A percentile compares a stretch with the other conserved stretches of the same genome.
Evolutionary conservation across 2,329 filamentous ascomycete genomes (phyloP).

Genomic region (Hypoxylon rubiginosum): DNA sequence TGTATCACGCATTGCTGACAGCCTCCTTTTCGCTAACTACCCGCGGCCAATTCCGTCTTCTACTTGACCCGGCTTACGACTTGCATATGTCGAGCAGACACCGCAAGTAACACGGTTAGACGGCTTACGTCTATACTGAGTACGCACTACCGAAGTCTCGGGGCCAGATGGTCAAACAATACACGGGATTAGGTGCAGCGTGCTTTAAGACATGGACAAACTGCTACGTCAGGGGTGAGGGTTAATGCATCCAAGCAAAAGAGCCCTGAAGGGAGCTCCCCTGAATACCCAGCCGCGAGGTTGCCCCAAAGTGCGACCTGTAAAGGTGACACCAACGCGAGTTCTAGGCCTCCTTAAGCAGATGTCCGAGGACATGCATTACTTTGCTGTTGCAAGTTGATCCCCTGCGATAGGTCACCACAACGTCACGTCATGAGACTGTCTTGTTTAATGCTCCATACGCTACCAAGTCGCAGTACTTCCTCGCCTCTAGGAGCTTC

Average conservation of each 20-base stretch:
- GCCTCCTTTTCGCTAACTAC: conserved; percentile 4
- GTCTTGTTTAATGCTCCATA: conserved; percentile 31
- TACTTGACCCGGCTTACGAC: conserved; percentile 5
- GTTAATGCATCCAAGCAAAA: conserved; percentile 17
- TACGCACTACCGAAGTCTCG: conserved; percentile 12
- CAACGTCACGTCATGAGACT: conserved; percentile 41
- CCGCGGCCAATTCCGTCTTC: conserved; percentile 8
- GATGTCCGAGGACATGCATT: conserved; percentile 37
- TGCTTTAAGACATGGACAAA: conserved; percentile 32
- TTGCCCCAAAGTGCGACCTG: conserved; percentile 32
- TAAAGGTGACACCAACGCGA: conserved; percentile 25
- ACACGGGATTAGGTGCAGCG: conserved; percentile 27
- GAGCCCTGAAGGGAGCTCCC: conserved; percentile 15
- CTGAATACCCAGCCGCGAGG: conserved; percentile 23
- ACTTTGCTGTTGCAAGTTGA: conserved; percentile 30
- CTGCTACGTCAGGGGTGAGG: conserved; percentile 13
- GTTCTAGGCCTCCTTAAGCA: conserved; percentile 30
- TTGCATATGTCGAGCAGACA: conserved; percentile 17
- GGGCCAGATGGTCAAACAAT: conserved; percentile 23
- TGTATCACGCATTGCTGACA: conserved; percentile 26
- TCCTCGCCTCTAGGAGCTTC: conserved; percentile 40
- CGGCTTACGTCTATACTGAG: conserved; percentile 22
- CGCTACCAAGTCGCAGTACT: conserved; percentile 38
- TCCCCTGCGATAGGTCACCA: conserved; percentile 23
- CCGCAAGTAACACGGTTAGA: conserved; percentile 29